A percentile compares a stretch with the other conserved stretches of the same genome.
Conservation (phyloP, 352 stramenopile genomes). For the Phytophthora kernoviae region DNA sequence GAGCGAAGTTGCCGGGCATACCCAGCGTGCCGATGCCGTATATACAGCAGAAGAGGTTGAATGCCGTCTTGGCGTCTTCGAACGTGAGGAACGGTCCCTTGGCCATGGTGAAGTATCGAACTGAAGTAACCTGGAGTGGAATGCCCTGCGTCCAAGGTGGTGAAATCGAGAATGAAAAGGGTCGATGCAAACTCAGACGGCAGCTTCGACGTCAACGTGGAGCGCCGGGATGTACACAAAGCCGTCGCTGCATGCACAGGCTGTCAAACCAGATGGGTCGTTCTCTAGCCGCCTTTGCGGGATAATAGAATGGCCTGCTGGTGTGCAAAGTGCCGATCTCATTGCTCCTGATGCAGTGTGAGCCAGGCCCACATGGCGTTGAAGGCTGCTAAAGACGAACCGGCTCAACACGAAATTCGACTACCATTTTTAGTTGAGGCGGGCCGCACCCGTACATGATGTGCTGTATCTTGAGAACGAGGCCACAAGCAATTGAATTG, state of each 20-base stretch:
- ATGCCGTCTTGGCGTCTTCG: conserved; percentile 61
- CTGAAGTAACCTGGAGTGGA: conserved; percentile 6
- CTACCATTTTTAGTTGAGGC: not conserved
- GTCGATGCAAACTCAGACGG: conserved; percentile 2
- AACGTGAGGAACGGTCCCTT: conserved; percentile 48
- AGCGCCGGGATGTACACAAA: conserved; percentile 12
- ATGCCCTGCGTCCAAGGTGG: conserved; percentile 22
- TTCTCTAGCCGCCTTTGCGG: conserved; percentile 11
- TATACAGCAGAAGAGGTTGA: conserved; percentile 72
- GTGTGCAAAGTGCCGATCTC: conserved; percentile 9
- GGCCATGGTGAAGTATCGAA: conserved; percentile 20
- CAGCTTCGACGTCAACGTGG: conserved; percentile 22
- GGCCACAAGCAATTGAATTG: conserved; percentile 12
- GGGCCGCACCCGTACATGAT: too few relatives aligned
- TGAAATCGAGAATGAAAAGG: conserved; percentile 21
- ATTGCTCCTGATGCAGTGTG: conserved; percentile 2
- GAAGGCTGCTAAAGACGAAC: not conserved
- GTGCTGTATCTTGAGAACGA: not conserved
- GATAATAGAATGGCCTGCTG: conserved; percentile 11
- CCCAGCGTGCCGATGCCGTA: conserved; percentile 75
- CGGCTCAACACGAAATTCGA: conserved; percentile 6
- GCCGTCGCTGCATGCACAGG: conserved; percentile 1
- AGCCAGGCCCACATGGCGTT: conserved; percentile 3
- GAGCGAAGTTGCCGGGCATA: conserved; percentile 74
- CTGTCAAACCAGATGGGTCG: conserved; percentile 28